phyloP scores from a whole-genome alignment of 2,329 filamentous ascomycete genomes.

The Colletotrichum scovillei region DNA sequence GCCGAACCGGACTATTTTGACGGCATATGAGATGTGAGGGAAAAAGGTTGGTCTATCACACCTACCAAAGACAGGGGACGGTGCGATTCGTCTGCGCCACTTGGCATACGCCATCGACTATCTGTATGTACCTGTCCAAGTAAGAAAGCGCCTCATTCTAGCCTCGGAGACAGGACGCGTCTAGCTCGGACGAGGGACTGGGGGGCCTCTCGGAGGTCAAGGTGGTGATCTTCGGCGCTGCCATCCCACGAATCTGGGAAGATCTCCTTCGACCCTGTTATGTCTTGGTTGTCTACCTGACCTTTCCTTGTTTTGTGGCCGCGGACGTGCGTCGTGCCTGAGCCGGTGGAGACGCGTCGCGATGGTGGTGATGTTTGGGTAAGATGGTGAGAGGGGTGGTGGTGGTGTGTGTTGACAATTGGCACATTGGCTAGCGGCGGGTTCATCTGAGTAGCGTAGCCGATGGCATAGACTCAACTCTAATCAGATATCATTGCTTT shows the following conservation, averaged over 20 bases:
- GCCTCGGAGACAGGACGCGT: conserved; percentile 3
- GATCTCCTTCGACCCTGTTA: conserved; percentile 18
- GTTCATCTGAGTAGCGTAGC: conserved; percentile 14
- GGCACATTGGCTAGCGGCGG: not conserved
- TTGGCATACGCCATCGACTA: not conserved
- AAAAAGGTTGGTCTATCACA: not conserved
- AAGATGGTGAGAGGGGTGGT: not conserved
- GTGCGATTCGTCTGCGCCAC: not conserved
- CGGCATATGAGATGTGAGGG: not conserved
- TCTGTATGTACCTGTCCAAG: not conserved
- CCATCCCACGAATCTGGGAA: conserved; percentile 15
- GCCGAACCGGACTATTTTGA: not conserved
- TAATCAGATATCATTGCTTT: conserved; percentile 29
- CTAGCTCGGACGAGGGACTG: not conserved
- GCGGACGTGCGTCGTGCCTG: conserved; percentile 25
- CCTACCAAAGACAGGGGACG: not conserved
- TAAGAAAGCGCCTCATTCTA: not conserved
- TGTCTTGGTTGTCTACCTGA: conserved; percentile 16
- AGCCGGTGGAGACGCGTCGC: conserved; percentile 24
- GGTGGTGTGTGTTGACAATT: not conserved
- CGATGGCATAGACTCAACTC: conserved; percentile 16
- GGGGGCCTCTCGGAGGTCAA: not conserved
- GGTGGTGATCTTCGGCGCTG: not conserved
- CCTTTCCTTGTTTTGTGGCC: not conserved
- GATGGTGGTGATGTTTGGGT: conserved; percentile 27